Evolutionary conservation across 176 grass and related monocot species (phyloP), one percentile per base, ranked within the genome.

Genomic region (Paspalum vaginatum): DNA sequence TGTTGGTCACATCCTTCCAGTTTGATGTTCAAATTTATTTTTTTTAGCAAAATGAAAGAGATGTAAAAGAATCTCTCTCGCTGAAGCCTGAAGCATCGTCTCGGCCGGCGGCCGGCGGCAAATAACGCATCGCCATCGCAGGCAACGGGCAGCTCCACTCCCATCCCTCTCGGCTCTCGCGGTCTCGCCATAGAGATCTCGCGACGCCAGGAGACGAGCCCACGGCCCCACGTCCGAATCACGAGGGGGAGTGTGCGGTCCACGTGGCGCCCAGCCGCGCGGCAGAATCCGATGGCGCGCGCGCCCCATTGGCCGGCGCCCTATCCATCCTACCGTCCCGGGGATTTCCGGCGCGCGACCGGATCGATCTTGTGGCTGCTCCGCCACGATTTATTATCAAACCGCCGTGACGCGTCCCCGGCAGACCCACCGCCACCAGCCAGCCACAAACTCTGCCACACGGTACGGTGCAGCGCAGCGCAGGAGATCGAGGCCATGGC

Each of bases 251-350:
- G 61, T 10, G 38, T 47, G 58, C 51, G 6, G 52, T 88, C 91
- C 91, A 97, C 87, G 87, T 94, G 94, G 85, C 81, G 78, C 50
- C 14, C 79, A 53, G 20, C 60, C 2, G 77, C 73, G 50, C 61
- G 65, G 75, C 59, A 61, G 56, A 85, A 93, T 85, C 82, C 83
- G 88, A 69, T 93, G 86, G 78, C 81, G 74, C 86, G 64, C 61
- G 61, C 47, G 54, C 81, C 52, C 80, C 88, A 98, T 98, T 94
- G 95, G 95, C 71, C 92, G 76, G 90, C 65, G 93, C 89, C 60
- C 90, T 94, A 98, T 94, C 95, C 83, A 68, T 52, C 89, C 76
- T 74, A 87, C 43, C 67, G 26, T n/a, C 13, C 45, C 85, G 11
- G 40, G 74, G 92, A 89, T 94, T 92, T 87, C 76, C 83, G 78